Evolutionary conservation across 106 monocot genomes (phyloP).

Genomic region (Dendrobium chrysotoxum): DNA sequence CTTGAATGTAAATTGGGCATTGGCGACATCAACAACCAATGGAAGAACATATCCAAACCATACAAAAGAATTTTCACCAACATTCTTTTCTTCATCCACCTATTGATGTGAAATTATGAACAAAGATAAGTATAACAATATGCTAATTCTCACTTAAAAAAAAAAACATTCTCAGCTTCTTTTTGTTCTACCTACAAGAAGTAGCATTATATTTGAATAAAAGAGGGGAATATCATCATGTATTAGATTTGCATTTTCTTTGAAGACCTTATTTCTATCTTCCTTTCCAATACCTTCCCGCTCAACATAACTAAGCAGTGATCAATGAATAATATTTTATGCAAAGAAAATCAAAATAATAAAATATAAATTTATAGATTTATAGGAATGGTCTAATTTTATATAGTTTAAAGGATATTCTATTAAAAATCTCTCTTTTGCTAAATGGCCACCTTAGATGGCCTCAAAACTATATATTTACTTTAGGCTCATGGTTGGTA

Average conservation of each 20-base stretch:
- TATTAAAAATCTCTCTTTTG: too few relatives aligned
- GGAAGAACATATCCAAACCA: constrained; percentile 76
- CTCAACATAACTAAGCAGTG: not conserved
- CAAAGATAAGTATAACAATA: not conserved
- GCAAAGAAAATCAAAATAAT: too few relatives aligned
- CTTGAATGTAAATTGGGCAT: constrained; percentile 81
- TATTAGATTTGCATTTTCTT: constrained; percentile 32
- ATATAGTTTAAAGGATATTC: too few relatives aligned
- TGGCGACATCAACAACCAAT: constrained; percentile 55
- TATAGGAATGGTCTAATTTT: too few relatives aligned
- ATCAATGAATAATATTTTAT: not conserved
- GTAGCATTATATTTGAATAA: constrained; percentile 91
- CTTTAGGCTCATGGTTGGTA: too few relatives aligned
- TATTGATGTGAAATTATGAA: constrained; percentile 9
- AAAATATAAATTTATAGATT: too few relatives aligned
- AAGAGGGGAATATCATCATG: constrained; percentile 78
- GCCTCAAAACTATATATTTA: too few relatives aligned
- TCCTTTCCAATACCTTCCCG: constrained; percentile 66
- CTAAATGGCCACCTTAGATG: too few relatives aligned
- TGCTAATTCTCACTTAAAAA: not conserved
- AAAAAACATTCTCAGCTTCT: not conserved
- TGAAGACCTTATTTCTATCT: constrained; percentile 28
- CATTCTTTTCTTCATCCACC: constrained; percentile 66
- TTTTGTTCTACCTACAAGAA: constrained; percentile 50
- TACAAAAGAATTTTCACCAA: constrained; percentile 76